Evolutionary conservation across 2,329 filamentous ascomycete genomes (phyloP), one percentile per base, ranked within the genome.

Genomic region (Paracoccidioides brasiliensis): DNA sequence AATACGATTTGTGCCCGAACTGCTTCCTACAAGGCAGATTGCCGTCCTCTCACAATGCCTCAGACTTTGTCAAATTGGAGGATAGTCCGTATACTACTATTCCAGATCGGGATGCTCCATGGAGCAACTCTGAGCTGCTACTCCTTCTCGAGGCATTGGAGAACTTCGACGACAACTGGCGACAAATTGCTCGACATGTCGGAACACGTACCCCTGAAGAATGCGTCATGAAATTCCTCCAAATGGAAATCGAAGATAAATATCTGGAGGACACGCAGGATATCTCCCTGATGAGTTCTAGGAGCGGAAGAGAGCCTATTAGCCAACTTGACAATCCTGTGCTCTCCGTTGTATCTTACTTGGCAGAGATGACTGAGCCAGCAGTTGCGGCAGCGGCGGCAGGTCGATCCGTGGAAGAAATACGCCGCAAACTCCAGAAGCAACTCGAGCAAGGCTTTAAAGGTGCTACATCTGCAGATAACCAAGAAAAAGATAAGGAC

Each of bases 211-310:
- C 90, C 1, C 81, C 89, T 54, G 94, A 98, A 70, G 91, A 98
- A 73, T 98, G 93, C 69, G 91, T 97, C 14, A 79, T 97, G 64
- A 93, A 96, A 69, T 98, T 98, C 75, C 72, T 98, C 60, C 90
- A 96, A 67, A 78, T 98, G 40, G 91, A 96, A 63, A 98, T 98
- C 59, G 93, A 97, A 70, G 91, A 96, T 74, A 94, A 95, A 69
- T 98, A 96, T 66, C 77, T 96, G 8, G 90, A 97, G 64, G 83
- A 88, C 6, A 84, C 91, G 64, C 77, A 79, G 6, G 71, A 74
- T 45, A 50, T 78, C 77, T 76, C 81, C 55, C 76, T 86, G 76
- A 76, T 93, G 40, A 85, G 86, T 38, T 80, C 82, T 56, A 80
- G 88, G 53, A 81, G 85, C 57, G 90, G 90, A 7, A 84, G 89